phyloP scores from a whole-genome alignment of 148 eudicot genomes.

The Arbutus unedo region DNA sequence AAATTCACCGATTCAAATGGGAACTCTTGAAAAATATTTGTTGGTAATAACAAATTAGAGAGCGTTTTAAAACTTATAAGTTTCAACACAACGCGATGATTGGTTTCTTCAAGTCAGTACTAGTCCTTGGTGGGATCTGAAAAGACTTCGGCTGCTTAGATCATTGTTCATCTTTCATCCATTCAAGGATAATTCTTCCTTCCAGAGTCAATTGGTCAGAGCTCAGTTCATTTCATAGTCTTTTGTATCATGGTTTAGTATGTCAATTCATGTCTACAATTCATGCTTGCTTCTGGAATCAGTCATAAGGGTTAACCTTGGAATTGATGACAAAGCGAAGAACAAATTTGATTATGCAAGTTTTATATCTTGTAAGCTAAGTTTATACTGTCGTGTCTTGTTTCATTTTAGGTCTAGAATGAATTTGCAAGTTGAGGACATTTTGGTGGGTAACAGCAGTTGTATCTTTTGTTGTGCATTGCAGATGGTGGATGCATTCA shows the following conservation, averaged over 20 bases:
- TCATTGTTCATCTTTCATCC: slow-evolving; percentile 1
- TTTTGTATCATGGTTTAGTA: not conserved
- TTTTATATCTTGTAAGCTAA: not conserved
- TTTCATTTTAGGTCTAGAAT: not conserved
- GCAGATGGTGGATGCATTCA: slow-evolving; percentile 88
- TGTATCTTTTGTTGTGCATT: not conserved
- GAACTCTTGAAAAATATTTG: no score
- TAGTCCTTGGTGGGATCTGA: not conserved
- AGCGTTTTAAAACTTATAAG: no score
- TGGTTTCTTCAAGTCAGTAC: not conserved
- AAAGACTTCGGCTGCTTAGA: not conserved
- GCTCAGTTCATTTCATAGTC: not conserved
- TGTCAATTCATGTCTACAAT: not conserved
- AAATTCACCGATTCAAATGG: no score
- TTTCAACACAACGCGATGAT: not conserved
- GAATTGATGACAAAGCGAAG: not conserved
- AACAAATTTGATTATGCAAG: not conserved
- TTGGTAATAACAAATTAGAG: no score
- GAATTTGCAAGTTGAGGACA: slow-evolving; percentile 1
- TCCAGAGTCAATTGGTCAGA: not conserved
- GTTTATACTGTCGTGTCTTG: not conserved
- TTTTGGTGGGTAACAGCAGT: not conserved
- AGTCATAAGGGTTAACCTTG: not conserved
- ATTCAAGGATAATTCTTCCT: not conserved
- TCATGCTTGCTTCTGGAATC: not conserved